phyloP scores from a whole-genome alignment of 371 early-diverging fungal genomes.

The Zychaea mexicana region DNA sequence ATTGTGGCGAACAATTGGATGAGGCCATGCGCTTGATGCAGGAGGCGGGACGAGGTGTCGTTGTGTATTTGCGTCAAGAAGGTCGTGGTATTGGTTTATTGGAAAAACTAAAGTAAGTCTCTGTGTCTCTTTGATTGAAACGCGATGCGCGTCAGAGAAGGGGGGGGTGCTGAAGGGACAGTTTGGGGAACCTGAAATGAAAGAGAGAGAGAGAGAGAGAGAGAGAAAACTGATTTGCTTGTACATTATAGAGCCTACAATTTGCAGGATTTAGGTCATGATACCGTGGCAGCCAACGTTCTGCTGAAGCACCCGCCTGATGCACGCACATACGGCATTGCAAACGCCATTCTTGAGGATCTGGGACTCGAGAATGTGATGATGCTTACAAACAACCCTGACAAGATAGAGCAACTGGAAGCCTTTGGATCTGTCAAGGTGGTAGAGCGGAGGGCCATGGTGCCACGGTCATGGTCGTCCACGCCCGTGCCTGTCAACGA shows the following conservation, averaged over 20 bases:
- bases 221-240: no score
- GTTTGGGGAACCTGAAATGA: neutral
- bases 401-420: conserved; percentile 84
- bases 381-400: conserved; percentile 94
- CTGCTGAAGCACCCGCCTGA: conserved; percentile 90
- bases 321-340: conserved; percentile 91
- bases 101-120: conserved; percentile 85
- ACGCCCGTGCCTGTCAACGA: conserved; percentile 20
- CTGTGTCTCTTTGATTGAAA: no score
- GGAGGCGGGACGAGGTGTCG: conserved; percentile 80
- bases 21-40: conserved; percentile 91
- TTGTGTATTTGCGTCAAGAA: conserved; percentile 95
- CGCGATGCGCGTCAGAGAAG: no score
- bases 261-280: conserved; percentile 93
- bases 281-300: conserved; percentile 93
- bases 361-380: conserved; percentile 67
- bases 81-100: conserved; percentile 94
- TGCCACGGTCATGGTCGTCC: conserved; percentile 77
- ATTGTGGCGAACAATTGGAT: conserved; percentile 95
- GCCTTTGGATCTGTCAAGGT: conserved; percentile 72
- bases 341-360: conserved; percentile 87
- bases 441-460: conserved; percentile 85
- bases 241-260: conserved; percentile 83
- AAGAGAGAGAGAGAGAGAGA: neutral
- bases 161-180: neutral